A percentile compares a stretch with the other conserved stretches of the same genome.
These are phyloP conservation scores for Auricularia sp. DNA, from an alignment of 768 basidiomycete genomes.

Conservation along the genomic window DNA sequence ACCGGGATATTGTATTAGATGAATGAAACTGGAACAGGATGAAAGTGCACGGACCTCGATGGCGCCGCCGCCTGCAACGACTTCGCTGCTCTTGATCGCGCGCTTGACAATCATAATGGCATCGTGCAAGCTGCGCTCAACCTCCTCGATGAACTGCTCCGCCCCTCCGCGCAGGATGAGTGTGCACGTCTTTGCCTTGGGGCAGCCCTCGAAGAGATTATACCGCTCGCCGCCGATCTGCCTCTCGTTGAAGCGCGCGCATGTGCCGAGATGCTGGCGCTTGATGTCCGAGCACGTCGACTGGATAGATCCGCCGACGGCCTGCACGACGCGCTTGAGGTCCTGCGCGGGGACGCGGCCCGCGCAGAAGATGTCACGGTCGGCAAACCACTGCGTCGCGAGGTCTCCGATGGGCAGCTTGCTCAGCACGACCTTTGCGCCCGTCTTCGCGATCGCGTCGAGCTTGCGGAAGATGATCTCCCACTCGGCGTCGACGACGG, in stretches of 20 bases:
- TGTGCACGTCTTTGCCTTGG: slow-evolving; percentile 92
- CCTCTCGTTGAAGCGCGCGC: slow-evolving; percentile 83
- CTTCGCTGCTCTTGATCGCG: slow-evolving; percentile 88
- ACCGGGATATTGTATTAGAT: too few relatives aligned
- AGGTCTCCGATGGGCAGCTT: slow-evolving; percentile 98
- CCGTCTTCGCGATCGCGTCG: slow-evolving; percentile 90
- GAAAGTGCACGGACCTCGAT: slow-evolving; percentile 56
- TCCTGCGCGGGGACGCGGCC: slow-evolving; percentile 88
- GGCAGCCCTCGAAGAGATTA: slow-evolving; percentile 89
- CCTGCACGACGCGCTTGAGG: slow-evolving; percentile 87
- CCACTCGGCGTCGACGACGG: slow-evolving; percentile 99
- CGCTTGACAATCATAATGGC: slow-evolving; percentile 99
- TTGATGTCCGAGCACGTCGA: slow-evolving; percentile 91
- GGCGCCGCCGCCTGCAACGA: slow-evolving; percentile 96
- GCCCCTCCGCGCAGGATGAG: slow-evolving; percentile 90
- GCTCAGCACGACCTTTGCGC: slow-evolving; percentile 94
- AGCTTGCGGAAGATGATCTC: slow-evolving; percentile 98
- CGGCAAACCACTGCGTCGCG: slow-evolving; percentile 98
- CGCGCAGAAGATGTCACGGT: slow-evolving; percentile 97
- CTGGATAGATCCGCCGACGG: slow-evolving; percentile 89
- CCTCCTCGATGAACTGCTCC: slow-evolving; percentile 98
- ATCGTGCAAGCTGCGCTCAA: slow-evolving; percentile 94
- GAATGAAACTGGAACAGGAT: not conserved
- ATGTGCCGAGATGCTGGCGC: slow-evolving; percentile 87
- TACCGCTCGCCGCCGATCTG: slow-evolving; percentile 96